Evolutionary conservation across 2,329 filamentous ascomycete genomes (phyloP), one percentile per base, ranked within the genome.

Genomic region (Amauroascus niger): DNA sequence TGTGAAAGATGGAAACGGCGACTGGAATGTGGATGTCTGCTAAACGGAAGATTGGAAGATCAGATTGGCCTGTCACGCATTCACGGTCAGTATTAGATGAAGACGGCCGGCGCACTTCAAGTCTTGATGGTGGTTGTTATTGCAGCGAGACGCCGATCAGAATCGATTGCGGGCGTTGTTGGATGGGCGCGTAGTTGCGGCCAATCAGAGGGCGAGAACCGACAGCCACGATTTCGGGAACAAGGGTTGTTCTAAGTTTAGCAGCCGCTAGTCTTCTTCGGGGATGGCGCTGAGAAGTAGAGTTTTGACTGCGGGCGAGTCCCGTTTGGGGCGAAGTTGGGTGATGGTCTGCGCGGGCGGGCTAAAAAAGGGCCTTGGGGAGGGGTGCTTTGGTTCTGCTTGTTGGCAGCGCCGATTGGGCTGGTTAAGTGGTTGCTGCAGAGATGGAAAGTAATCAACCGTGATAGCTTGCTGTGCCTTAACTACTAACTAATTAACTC

Each of bases 151-250:
- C n/a, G n/a, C n/a, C n/a, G 20, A 39, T 3, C 3, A n/a, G 32
- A 22, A 37, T 32, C 20, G 14, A 18, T 32, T 37, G 40, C 33
- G 14, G 11, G 13, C 22, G n/a, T 14, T 26, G 43, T 53, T 44
- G 46, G 53, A 48, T 57, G 48, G 55, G 55, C 55, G 55, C 51
- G 51, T 57, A 57, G 46, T 32, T 32, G 6, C n/a, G 33, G 44
- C 55, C 47, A 57, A 53, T 50, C 28, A 57, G 49, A 26, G 20
- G 6, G 20, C 30, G 18, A 24, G 22, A 26, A 16, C 22, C 33
- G 49, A 46, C 20, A 22, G 14, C 32, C 30, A 20, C 20, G 39
- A 45, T 45, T 28, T 45, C 43, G 43, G 28, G 4, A 32, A 33
- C 16, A 49, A 52, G 40, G 49, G 43, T 40, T 45, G 50, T 28